Percentiles rank a stretch among this genome's conserved stretches.
Evolutionary conservation across 1,139 yeast species (phyloP).

Genomic region (Debaryomyces robertsiae): DNA sequence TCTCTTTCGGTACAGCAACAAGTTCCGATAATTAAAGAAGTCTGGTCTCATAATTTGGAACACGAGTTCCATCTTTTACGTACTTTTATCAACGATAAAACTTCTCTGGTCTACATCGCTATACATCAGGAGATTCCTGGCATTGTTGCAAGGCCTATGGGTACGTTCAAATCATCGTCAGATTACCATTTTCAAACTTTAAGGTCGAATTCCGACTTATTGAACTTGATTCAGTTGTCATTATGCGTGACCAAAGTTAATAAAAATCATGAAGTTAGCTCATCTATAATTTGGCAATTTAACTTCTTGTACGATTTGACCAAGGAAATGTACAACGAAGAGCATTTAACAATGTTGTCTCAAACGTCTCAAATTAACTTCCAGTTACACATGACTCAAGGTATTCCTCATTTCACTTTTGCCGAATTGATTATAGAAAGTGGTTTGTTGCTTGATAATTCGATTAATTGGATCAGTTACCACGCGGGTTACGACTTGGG

Average conservation of each 20-base stretch:
- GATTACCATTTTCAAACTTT: constrained; percentile 97
- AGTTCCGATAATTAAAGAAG: constrained; percentile 59
- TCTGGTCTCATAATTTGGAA: constrained; percentile 85
- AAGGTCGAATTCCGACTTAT: constrained; percentile 84
- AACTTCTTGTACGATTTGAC: constrained; percentile 80
- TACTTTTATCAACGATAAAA: constrained; percentile 62
- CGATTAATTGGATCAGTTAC: constrained; percentile 86
- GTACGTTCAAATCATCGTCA: constrained; percentile 85
- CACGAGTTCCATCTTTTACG: constrained; percentile 78
- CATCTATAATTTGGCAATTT: constrained; percentile 90
- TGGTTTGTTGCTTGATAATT: constrained; percentile 74
- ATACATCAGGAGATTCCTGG: constrained; percentile 95
- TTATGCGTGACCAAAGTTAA: constrained; percentile 74
- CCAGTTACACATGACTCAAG: constrained; percentile 70
- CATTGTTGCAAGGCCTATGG: constrained; percentile 93
- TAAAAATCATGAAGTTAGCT: constrained; percentile 62
- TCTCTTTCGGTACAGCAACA: constrained; percentile 20
- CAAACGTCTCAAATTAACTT: constrained; percentile 86
- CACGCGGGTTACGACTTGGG: constrained; percentile 97
- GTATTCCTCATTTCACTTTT: constrained; percentile 78
- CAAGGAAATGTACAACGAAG: constrained; percentile 82
- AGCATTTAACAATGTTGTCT: constrained; percentile 65
- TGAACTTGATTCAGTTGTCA: constrained; percentile 85
- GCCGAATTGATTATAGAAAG: constrained; percentile 85
- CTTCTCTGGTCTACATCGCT: constrained; percentile 62